Percentiles rank a stretch among this genome's conserved stretches.
Conservation (phyloP, 2,329 filamentous ascomycete species). For the Verticillium nonalfalfae region DNA sequence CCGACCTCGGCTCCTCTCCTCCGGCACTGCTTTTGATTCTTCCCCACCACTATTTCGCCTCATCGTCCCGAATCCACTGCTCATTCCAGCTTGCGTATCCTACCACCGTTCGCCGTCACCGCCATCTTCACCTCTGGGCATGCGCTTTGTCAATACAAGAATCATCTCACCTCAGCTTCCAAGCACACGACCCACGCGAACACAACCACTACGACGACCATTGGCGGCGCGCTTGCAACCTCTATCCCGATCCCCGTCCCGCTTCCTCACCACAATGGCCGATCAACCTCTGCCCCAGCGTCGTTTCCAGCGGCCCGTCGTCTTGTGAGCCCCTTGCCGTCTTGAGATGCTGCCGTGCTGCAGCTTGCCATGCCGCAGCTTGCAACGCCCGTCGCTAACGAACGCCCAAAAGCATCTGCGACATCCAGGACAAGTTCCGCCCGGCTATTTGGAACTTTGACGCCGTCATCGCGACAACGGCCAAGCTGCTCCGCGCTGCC, state of each 20-base stretch:
- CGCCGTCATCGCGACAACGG: conserved; percentile 65
- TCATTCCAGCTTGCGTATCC: no score
- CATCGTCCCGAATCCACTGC: not conserved
- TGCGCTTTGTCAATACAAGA: not conserved
- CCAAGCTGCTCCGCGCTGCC: conserved; percentile 62
- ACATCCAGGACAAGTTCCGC: conserved; percentile 91
- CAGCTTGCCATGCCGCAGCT: no score
- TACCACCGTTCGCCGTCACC: no score
- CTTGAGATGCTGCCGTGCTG: no score
- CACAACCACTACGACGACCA: not conserved
- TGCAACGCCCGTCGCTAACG: conserved; percentile 59
- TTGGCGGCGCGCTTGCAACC: not conserved
- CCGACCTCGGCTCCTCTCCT: not conserved
- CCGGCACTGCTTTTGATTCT: not conserved
- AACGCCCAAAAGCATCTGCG: conserved; percentile 65
- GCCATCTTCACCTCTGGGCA: not conserved
- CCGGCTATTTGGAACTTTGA: conserved; percentile 77
- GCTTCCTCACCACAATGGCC: conserved; percentile 5
- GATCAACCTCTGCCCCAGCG: conserved; percentile 2
- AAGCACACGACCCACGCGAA: not conserved
- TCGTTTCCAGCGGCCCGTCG: conserved; percentile 11
- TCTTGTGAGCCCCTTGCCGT: conserved; percentile 5
- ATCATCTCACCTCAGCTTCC: not conserved
- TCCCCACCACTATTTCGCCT: not conserved
- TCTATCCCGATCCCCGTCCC: not conserved